Evolutionary conservation across 129 eudicot species (phyloP), one percentile per base, ranked within the genome.

Genomic region (Chrysanthemum lavandulifolium): DNA sequence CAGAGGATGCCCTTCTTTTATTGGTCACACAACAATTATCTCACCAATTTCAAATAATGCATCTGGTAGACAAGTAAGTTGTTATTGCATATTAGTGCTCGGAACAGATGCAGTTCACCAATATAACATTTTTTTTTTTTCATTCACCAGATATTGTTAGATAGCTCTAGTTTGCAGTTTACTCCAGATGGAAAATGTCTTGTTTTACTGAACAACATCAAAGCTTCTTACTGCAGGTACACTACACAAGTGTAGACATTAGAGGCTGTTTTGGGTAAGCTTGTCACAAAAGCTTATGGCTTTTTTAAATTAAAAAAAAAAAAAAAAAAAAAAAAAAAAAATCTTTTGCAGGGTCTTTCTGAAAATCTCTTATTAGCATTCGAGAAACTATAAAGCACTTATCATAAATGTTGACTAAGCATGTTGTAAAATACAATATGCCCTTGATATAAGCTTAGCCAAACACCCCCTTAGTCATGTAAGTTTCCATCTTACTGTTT

Each of bases 191-290:
- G 86, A 10, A 71, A 72, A 31, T 76, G 68, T 15, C 89, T 90
- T 72, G 96, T 90, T 71, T 52, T 94, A 51, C 77, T 82, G 27
- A 87, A 86, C 79, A 61, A 73, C 71, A 78, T 94, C 45, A 86
- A 76, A 81, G 80, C 82, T 55, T 96, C 99, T 73, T 78, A 72
- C 75, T 94, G 99, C 87, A 90, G 96, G 99, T 94, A 72, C 15
- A 49, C 48, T 59, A 43, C 27, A 31, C 68, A 72, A 57, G 60
- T 7, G 48, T 71, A 36, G 36, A 10, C 16, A 12, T 11, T 40
- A 33, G 0, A 13, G 16, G 69, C 53, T 64, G 45, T 40, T 6
- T 40, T 40, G 45, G 45, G 45, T 40, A 40, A 40, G 45, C 45
- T 5, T 40, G 0, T 40, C 45, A 40, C 2, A 40, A 40, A 5